These are phyloP conservation scores for Neobulgaria alba DNA, from an alignment of 2,329 filamentous ascomycete genomes.

Conservation along the genomic window DNA sequence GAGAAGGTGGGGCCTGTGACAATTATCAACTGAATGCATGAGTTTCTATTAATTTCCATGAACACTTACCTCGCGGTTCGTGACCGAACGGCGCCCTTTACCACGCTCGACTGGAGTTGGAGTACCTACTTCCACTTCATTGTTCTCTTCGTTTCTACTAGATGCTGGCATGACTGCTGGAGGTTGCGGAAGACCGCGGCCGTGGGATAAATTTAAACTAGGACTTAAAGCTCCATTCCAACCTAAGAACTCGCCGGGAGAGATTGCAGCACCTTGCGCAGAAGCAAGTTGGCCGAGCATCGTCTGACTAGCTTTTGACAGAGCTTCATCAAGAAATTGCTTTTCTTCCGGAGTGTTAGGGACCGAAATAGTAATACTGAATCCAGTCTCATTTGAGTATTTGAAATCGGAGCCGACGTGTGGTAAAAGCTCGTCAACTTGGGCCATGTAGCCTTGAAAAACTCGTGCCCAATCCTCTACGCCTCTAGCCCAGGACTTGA, in stretches of 20 bases:
- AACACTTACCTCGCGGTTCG: background rate
- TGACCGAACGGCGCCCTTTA: background rate
- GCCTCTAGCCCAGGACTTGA: background rate
- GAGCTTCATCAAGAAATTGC: background rate
- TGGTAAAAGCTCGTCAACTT: background rate
- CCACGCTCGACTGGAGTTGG: background rate
- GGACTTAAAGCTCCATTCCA: no score
- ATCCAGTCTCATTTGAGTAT: background rate
- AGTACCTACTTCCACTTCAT: background rate
- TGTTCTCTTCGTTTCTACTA: no score
- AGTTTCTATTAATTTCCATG: no score
- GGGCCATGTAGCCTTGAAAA: background rate
- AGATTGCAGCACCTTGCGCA: no score
- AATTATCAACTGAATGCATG: no score
- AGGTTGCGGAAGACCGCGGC: no score
- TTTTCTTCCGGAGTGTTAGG: background rate
- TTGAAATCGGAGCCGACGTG: background rate
- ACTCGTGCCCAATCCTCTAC: background rate
- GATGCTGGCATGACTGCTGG: no score
- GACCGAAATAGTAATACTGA: background rate
- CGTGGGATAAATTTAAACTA: no score
- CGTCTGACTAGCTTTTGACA: background rate
- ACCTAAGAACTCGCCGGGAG: no score
- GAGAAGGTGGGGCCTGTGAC: no score
- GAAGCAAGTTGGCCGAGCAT: no score